Percentiles rank a stretch among this genome's conserved stretches.
Evolutionary conservation across 2,329 filamentous ascomycete genomes (phyloP).

Genomic region (Claviceps quebecensis): DNA sequence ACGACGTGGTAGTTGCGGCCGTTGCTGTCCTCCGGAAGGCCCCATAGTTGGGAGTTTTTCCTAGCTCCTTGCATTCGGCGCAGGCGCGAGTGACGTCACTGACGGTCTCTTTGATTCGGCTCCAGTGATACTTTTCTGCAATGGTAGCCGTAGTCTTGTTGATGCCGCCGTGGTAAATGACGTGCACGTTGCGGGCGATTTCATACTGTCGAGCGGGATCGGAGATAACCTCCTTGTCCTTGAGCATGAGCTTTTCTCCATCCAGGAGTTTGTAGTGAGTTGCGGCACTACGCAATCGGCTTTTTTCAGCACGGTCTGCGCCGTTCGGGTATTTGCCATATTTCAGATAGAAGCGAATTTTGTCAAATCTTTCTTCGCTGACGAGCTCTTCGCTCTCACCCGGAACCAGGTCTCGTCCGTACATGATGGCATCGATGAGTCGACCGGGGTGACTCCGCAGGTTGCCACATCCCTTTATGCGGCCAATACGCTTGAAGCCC

Average conservation of each 20-base stretch:
- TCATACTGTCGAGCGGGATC: slow-evolving; percentile 84
- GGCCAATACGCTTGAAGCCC: slow-evolving; percentile 83
- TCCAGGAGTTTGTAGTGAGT: slow-evolving; percentile 83
- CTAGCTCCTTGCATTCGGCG: slow-evolving; percentile 69
- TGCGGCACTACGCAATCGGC: slow-evolving; percentile 78
- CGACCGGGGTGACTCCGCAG: slow-evolving; percentile 55
- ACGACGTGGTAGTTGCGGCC: neutral
- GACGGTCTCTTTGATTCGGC: slow-evolving; percentile 93
- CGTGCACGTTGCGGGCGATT: slow-evolving; percentile 67
- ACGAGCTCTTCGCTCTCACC: slow-evolving; percentile 65
- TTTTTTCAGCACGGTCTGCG: slow-evolving; percentile 90
- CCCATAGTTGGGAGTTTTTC: slow-evolving; percentile 35
- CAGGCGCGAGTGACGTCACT: slow-evolving; percentile 90
- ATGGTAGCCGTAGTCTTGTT: slow-evolving; percentile 96
- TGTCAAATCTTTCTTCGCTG: slow-evolving; percentile 94
- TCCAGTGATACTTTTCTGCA: slow-evolving; percentile 92
- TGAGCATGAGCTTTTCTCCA: slow-evolving; percentile 79
- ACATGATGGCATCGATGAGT: slow-evolving; percentile 63
- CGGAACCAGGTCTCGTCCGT: slow-evolving; percentile 48
- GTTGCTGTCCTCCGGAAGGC: slow-evolving; percentile 11
- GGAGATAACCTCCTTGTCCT: slow-evolving; percentile 92
- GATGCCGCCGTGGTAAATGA: slow-evolving; percentile 71
- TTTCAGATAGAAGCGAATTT: slow-evolving; percentile 95
- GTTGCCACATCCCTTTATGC: slow-evolving; percentile 59
- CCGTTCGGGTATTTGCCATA: slow-evolving; percentile 86